Evolutionary conservation across 1,284 basidiomycete species (phyloP).

Genomic region (Microbotryum intermedium): DNA sequence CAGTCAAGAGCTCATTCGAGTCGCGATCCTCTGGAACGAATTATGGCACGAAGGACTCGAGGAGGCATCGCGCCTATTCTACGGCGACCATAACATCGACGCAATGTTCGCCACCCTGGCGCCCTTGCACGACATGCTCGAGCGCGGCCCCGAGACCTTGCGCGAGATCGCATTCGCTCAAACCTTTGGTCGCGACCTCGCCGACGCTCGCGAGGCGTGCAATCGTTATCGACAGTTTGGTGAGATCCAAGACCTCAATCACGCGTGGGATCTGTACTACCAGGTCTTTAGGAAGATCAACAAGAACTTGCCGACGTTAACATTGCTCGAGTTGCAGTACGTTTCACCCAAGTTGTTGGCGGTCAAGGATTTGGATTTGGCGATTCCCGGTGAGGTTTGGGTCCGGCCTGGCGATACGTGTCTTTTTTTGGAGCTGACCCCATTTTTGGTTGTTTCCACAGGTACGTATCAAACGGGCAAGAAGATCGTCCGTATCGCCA

Average conservation of each 20-base stretch:
- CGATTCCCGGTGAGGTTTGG: conserved; percentile 74
- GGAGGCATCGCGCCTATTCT: conserved; percentile 93
- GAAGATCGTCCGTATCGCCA: conserved; percentile 70
- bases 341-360: conserved; percentile 89
- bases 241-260: conserved; percentile 84
- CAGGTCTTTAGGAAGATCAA: conserved; percentile 93
- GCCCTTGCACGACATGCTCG: conserved; percentile 87
- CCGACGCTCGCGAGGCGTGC: conserved; percentile 89
- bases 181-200: conserved; percentile 86
- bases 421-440: neutral
- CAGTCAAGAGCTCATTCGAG: conserved; percentile 89
- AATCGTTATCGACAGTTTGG: conserved; percentile 76
- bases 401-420: too few species aligned
- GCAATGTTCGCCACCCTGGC: conserved; percentile 95
- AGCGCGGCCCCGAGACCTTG: conserved; percentile 82
- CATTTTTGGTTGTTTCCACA: conserved; percentile 34
- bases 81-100: conserved; percentile 96
- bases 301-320: conserved; percentile 83
- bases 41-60: conserved; percentile 98
- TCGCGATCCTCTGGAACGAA: conserved; percentile 98
- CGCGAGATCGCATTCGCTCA: conserved; percentile 94
- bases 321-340: conserved; percentile 91
- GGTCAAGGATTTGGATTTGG: conserved; percentile 81
- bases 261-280: conserved; percentile 99
- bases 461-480: conserved; percentile 91